Conservation (phyloP, 768 basidiomycete genomes). For the Russula earlei region DNA sequence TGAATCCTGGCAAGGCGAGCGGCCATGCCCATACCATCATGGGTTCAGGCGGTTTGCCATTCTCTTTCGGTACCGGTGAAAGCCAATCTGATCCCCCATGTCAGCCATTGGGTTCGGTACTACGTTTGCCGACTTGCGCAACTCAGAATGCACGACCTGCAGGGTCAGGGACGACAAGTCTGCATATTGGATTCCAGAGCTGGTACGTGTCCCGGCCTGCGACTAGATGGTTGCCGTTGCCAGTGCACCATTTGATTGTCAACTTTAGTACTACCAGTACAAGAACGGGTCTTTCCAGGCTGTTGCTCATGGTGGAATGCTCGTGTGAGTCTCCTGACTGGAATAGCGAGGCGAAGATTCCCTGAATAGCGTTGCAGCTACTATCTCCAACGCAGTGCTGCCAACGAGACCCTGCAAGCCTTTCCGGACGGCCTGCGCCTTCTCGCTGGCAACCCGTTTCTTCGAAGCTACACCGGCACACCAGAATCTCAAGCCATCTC, state of each 20-base stretch:
- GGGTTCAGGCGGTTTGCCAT: conserved; percentile 7
- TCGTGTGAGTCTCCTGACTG: background rate
- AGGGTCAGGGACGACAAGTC: conserved; percentile 14
- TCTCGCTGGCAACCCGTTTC: conserved; percentile 23
- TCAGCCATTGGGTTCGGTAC: background rate
- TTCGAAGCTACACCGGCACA: conserved; percentile 22
- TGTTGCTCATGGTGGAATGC: conserved; percentile 7
- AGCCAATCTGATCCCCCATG: background rate
- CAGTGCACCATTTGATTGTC: background rate
- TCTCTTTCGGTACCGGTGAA: background rate
- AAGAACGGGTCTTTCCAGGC: background rate
- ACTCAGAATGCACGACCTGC: conserved; percentile 10
- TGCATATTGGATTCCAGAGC: conserved; percentile 9
- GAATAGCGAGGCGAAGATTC: background rate
- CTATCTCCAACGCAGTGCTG: conserved; percentile 10
- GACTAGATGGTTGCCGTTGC: background rate
- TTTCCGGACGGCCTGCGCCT: conserved; percentile 22
- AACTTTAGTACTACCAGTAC: conserved; percentile 3
- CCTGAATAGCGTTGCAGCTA: conserved; percentile 7
- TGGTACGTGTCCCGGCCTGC: conserved; percentile 2
- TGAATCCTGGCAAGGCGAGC: background rate
- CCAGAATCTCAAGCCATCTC: conserved; percentile 19
- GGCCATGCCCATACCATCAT: conserved; percentile 11
- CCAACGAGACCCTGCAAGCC: background rate
- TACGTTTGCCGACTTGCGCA: conserved; percentile 1